Base-by-base conservation (phyloP, 2,329 filamentous ascomycete species). In the Fusarium torreyae region DNA sequence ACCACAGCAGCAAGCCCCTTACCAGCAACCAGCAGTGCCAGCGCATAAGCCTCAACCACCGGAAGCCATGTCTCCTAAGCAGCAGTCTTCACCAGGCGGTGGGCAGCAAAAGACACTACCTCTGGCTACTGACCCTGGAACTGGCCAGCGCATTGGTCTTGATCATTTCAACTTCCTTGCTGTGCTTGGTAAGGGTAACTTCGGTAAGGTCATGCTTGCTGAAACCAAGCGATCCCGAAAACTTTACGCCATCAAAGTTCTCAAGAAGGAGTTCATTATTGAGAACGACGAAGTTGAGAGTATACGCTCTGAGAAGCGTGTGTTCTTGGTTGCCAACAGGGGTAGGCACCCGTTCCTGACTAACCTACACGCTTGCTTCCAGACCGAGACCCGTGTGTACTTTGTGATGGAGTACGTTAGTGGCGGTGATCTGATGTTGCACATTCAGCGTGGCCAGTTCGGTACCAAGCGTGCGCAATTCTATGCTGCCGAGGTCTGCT, bases 381-480 rank as follows among this genome's bases (percentile, higher is more conserved):
- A 99, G 82, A 99, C 96, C 0, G 96, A 99, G 80, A 99, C 96
- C 8, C 87, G 96, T 74, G 94, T 99, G 22, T 99, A 99, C 84
- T 99, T 99, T 77, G 96, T 99, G 69, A 98, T 98, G 95, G 96
- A 99, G 83, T 99, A 99, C 79, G 94, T 99, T 69, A 97, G 94
- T 77, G 96, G 96, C 84, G 96, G 96, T 83, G 96, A 99, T 86
- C 82, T 99, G 78, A 99, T 99, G 96, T 86, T 98, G 82, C 96
- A 99, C 82, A 99, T 99, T 78, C 96, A 99, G 80, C 90, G 96
- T 63, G 95, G 95, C 18, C 93, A 97, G 77, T 99, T 99, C 77
- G 95, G 95, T 58, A 92, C 94, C 8, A 98, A 97, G 82, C 90
- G 96, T 72, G 95, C 96, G 70, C 96, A 99, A 92, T 99, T 99